Evolutionary conservation across 1,284 basidiomycete genomes (phyloP), one percentile per base, ranked within the genome.

Genomic region (Trichosporon sp.): DNA sequence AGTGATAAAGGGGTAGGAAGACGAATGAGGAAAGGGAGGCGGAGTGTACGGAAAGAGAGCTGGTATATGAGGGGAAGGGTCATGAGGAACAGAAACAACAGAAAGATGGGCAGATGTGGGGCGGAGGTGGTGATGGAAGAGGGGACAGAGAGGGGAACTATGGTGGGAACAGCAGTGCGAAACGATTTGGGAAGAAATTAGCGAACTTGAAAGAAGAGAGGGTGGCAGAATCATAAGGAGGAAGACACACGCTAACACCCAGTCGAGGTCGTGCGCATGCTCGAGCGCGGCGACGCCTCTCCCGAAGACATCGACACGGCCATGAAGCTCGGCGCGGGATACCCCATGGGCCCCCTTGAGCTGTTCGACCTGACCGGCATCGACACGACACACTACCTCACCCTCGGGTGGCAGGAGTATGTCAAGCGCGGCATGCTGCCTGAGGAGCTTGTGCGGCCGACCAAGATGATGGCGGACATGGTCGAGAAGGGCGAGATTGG

Each of bases 261-360:
- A 81, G 82, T 85, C 64, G 85, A 86, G 72, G 83, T 84, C 1
- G 82, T 85, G 57, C 75, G 83, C 33, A 84, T 86, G 81, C 79
- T 85, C 21, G 85, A 86, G 73, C 80, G 85, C 33, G 84, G 84
- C 2, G 85, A 86, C 59, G 85, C 85, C 0, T 81, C 82, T 2
- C 74, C 82, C 2, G 80, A 84, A 73, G 85, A 86, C 72, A 81
- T 86, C 61, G 85, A 86, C 72, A 82, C 79, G 16, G 85, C 85
- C 16, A 86, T 86, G 85, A 84, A 84, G 74, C 80, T 86, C 14
- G 85, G 85, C 14, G 84, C 84, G 2, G 84, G 85, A 5, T 78
- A 80, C 68, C 78, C 77, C 77, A 65, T 75, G 78, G 72, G 57
- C 67, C 84, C 84, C 7, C 82, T 85, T 68, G 83, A 85, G 73